Percentiles rank a stretch among this genome's conserved stretches.
These are phyloP conservation scores for Mycena albidolilacea DNA, from an alignment of 768 basidiomycete species.

Conservation along the genomic window DNA sequence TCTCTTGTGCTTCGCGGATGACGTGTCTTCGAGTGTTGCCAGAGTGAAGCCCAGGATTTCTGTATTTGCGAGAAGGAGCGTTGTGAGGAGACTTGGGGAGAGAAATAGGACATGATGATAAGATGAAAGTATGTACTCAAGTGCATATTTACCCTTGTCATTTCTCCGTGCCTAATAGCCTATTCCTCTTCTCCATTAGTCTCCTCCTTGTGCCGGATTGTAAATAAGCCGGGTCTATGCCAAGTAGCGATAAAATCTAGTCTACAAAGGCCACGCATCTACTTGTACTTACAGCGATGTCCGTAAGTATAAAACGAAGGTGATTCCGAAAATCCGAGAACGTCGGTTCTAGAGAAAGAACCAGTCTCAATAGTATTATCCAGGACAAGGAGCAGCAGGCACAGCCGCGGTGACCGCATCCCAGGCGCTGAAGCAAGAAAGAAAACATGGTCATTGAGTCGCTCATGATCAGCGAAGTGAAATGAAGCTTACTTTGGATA, in stretches of 20 bases:
- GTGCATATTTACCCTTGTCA: no score
- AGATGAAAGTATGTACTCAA: no score
- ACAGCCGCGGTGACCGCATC: conserved; percentile 66
- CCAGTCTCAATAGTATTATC: conserved; percentile 17
- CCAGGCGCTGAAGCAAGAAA: conserved; percentile 63
- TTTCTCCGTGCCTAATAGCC: no score
- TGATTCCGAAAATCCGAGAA: not conserved
- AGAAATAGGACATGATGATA: no score
- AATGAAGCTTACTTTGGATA: conserved; percentile 66
- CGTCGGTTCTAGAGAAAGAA: not conserved
- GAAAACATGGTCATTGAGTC: not conserved
- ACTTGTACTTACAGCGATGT: not conserved
- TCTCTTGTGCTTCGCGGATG: no score
- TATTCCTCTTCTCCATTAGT: no score
- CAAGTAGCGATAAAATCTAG: not conserved
- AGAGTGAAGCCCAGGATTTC: no score
- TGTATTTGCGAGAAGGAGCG: no score
- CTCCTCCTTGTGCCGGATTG: no score
- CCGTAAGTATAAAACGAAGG: conserved; percentile 1
- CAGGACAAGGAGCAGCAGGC: conserved; percentile 61
- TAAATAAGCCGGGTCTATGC: not conserved
- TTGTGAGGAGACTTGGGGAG: no score
- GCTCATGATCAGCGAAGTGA: conserved; percentile 10
- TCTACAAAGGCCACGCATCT: not conserved
- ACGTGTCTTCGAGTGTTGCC: no score